Base-by-base conservation (phyloP, 2,329 filamentous ascomycete species). In the Cordyceps cicadae region DNA sequence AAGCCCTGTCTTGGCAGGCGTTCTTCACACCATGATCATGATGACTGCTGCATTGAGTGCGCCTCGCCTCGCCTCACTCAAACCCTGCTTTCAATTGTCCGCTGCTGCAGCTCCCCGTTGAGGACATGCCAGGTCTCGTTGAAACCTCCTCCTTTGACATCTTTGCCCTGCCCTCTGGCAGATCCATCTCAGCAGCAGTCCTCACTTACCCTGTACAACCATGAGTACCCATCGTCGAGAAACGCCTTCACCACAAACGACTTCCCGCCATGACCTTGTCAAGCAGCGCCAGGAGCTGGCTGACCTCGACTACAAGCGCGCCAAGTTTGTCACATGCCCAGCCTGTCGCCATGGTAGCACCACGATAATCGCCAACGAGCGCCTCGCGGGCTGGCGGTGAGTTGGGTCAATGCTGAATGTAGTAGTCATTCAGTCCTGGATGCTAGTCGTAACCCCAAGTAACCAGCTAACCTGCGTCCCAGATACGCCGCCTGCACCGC, bases 401-500 rank as follows among this genome's bases (percentile, higher is more conserved):
- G 59, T 58, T 32, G 14, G 21, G 7, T 49, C 14, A 1, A 26
- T 29, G 29, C 29, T 29, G 29, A 29, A 29, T 29, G 3, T 6
- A 29, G 3, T 6, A 29, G 5, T 29, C 29, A 8, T 29, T 8
- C 29, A 29, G 29, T 29, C 29, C 29, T 5, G 29, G 29, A 29
- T 29, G 7, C 29, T 8, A 29, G n/a, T n/a, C n/a, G n/a, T n/a
- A n/a, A n/a, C n/a, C n/a, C n/a, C n/a, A n/a, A n/a, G n/a, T n/a
- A n/a, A n/a, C n/a, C n/a, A n/a, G n/a, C n/a, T 46, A 21, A 46
- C 43, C 29, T 6, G 14, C 24, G 1, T 14, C 7, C 17, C 24
- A 63, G 62, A 24, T 63, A 63, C 54, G 62, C 62, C n/a, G 62
- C 58, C 11, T 12, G 58, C 39, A 63, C 54, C 6, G 59, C 52